Conservation (phyloP, 139 green algal species). For the Chlorella sp. region DNA sequence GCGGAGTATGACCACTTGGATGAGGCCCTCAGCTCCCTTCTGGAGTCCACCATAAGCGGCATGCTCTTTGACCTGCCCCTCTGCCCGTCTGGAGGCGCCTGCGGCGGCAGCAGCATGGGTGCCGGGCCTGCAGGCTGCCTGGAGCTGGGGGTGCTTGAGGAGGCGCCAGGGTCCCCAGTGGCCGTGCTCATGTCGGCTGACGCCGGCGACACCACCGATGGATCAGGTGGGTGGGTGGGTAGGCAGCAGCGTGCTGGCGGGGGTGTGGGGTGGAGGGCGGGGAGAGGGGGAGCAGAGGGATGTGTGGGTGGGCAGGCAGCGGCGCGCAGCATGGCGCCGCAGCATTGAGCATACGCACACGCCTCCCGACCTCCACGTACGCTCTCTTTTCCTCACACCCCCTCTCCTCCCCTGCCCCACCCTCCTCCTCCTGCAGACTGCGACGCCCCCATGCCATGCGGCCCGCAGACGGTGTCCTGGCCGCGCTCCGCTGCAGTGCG, state of each 20-base stretch:
- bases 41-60: slow-evolving; percentile 24
- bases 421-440: slow-evolving; percentile 17
- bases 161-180: background rate
- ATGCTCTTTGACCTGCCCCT: slow-evolving; percentile 31
- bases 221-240: slow-evolving; percentile 7
- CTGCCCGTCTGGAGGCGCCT: background rate
- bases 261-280: background rate
- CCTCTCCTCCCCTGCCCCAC: background rate
- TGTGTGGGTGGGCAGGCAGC: background rate
- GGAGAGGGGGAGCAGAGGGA: background rate
- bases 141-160: background rate
- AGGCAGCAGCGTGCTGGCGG: background rate
- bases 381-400: too few species aligned
- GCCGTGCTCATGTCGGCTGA: background rate
- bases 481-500: background rate
- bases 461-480: background rate
- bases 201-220: background rate
- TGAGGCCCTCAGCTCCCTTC: background rate
- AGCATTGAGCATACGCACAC: too few species aligned
- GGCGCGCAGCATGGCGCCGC: background rate
- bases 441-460: slow-evolving; percentile 5
- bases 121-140: background rate
- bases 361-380: too few species aligned
- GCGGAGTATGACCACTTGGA: background rate
- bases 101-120: background rate